These are phyloP conservation scores for Acacia acuminata DNA, from an alignment of 306 rosid species.

Conservation along the genomic window DNA sequence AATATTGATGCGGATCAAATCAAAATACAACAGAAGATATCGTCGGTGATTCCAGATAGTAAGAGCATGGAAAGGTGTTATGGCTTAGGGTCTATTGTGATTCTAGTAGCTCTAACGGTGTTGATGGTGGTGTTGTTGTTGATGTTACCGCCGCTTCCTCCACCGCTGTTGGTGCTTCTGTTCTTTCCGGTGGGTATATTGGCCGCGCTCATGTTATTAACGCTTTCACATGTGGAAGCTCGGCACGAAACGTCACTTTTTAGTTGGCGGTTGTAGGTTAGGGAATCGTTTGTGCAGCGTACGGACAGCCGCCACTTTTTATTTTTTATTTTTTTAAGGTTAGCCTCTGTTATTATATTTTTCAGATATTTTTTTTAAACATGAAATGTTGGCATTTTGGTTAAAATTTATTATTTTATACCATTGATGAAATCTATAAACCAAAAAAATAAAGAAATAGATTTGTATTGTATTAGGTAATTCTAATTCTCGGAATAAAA, in stretches of 20 bases:
- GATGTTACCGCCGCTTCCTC: conserved; percentile 73
- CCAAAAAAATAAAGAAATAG: too few relatives aligned
- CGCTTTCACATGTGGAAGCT: conserved; percentile 50
- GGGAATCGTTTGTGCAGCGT: neutral
- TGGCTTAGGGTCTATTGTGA: conserved; percentile 43
- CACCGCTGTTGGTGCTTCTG: conserved; percentile 68
- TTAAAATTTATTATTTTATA: too few relatives aligned
- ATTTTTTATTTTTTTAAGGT: neutral
- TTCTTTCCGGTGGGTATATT: conserved; percentile 76
- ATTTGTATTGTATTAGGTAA: too few relatives aligned
- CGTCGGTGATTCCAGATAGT: neutral
- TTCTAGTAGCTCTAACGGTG: conserved; percentile 48
- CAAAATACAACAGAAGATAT: neutral
- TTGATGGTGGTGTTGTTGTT: conserved; percentile 69
- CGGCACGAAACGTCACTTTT: conserved; percentile 35
- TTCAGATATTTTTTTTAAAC: too few relatives aligned
- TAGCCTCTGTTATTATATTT: neutral
- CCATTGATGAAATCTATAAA: too few relatives aligned
- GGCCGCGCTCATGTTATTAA: too few relatives aligned
- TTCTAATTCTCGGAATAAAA: too few relatives aligned
- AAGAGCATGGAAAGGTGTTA: conserved; percentile 49
- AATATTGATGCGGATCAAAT: neutral
- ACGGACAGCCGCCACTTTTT: conserved; percentile 27
- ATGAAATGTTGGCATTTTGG: too few relatives aligned
- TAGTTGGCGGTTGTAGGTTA: conserved; percentile 5